Percentiles rank a stretch among this genome's conserved stretches.
Evolutionary conservation across 208 protist genomes (phyloP).

Genomic region (Leishmania braziliensis): DNA sequence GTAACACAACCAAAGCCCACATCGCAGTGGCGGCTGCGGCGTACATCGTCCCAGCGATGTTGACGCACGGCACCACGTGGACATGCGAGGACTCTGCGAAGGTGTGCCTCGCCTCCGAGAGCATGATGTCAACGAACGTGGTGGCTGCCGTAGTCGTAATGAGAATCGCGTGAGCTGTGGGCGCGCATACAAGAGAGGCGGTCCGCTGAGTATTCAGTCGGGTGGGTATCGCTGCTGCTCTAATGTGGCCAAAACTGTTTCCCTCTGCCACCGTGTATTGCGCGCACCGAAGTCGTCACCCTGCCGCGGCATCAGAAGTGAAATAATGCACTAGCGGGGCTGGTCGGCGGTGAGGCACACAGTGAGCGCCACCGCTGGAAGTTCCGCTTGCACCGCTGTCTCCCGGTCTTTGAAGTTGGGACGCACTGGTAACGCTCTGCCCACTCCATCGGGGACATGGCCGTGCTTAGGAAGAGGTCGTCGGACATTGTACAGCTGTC

Average conservation of each 20-base stretch:
- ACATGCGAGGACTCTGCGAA: background rate
- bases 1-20: conserved; percentile 28
- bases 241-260: too few species aligned
- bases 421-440: conserved; percentile 17
- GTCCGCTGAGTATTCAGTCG: too few species aligned
- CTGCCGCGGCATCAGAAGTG: too few species aligned
- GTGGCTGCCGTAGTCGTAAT: conserved; percentile 38
- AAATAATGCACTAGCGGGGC: too few species aligned
- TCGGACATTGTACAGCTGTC: conserved; percentile 11
- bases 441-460: conserved; percentile 13
- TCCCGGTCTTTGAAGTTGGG: background rate
- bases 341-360: too few species aligned
- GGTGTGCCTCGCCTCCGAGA: conserved; percentile 12
- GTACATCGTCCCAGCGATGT: conserved; percentile 40
- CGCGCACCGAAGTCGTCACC: too few species aligned
- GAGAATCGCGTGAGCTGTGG: conserved; percentile 23
- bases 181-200: conserved; percentile 32
- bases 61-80: conserved; percentile 27
- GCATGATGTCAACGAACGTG: conserved; percentile 27
- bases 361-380: background rate
- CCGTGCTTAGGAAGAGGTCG: conserved; percentile 21
- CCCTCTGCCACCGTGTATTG: too few species aligned
- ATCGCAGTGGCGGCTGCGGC: conserved; percentile 26
- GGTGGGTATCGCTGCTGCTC: too few species aligned
- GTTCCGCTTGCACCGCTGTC: background rate